phyloP scores from a whole-genome alignment of 2,329 filamentous ascomycete species.

The Rutstroemia sp. region DNA sequence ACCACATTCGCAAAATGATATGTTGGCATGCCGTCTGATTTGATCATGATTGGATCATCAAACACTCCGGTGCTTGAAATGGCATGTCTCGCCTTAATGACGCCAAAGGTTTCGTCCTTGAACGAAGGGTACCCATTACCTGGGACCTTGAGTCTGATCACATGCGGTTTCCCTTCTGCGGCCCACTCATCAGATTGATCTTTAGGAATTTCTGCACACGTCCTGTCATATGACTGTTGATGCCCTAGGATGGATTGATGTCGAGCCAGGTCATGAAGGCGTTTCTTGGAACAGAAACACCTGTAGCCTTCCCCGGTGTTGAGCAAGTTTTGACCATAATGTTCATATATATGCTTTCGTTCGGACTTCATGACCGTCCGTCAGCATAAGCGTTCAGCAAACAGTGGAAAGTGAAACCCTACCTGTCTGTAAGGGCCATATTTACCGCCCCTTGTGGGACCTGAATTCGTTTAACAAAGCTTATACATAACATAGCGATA shows the following conservation, averaged over 20 bases:
- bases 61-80: conserved; percentile 36
- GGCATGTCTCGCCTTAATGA: conserved; percentile 25
- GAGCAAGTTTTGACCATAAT: conserved; percentile 64
- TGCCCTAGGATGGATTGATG: conserved; percentile 52
- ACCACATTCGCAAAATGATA: conserved; percentile 98
- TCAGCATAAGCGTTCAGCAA: background rate
- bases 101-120: background rate
- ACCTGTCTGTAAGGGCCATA: conserved; percentile 84
- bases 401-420: conserved; percentile 21
- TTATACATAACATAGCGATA: conserved; percentile 12
- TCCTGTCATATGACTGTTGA: conserved; percentile 59
- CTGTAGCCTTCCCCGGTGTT: conserved; percentile 72
- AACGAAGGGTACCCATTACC: conserved; percentile 42
- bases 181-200: conserved; percentile 67
- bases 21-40: conserved; percentile 86
- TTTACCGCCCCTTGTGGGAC: conserved; percentile 72
- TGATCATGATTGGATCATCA: conserved; percentile 85
- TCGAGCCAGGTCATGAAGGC: conserved; percentile 59
- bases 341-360: conserved; percentile 62
- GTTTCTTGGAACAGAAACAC: conserved; percentile 78
- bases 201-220: conserved; percentile 59
- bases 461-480: conserved; percentile 32
- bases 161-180: conserved; percentile 60
- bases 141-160: conserved; percentile 67
- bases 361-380: conserved; percentile 53